Evolutionary conservation across 2,329 filamentous ascomycete species (phyloP).

Genomic region (Botrytis pseudocinerea): DNA sequence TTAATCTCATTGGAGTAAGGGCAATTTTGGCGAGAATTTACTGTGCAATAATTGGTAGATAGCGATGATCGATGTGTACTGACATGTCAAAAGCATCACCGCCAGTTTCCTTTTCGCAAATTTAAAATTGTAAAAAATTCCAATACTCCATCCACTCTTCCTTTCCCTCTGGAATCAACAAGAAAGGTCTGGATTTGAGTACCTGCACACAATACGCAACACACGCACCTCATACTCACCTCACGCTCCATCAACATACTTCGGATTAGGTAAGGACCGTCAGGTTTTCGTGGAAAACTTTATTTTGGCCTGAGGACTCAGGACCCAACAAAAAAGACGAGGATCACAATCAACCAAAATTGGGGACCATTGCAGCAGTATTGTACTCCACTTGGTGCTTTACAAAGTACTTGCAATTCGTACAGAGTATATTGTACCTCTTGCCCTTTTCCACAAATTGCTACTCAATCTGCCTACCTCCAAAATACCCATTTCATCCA

Average conservation of each 20-base stretch:
- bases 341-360: slow-evolving; percentile 7
- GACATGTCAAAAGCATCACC: slow-evolving; percentile 9
- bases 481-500: not conserved
- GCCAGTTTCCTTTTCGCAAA: not conserved
- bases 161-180: not conserved
- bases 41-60: not conserved
- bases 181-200: not conserved
- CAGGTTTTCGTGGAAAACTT: not conserved
- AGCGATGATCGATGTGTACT: not conserved
- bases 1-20: not conserved
- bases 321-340: not conserved
- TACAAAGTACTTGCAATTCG: slow-evolving; percentile 8
- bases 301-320: slow-evolving; percentile 12
- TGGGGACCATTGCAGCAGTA: slow-evolving; percentile 5
- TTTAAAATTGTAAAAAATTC: not conserved
- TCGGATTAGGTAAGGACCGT: not conserved
- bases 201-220: not conserved
- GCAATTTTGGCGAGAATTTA: not conserved
- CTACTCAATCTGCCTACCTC: not conserved
- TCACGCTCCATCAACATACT: not conserved
- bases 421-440: not conserved
- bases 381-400: slow-evolving; percentile 14
- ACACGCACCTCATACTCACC: not conserved
- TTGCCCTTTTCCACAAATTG: not conserved
- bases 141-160: not conserved